A percentile compares a stretch with the other conserved stretches of the same genome.
Conservation (phyloP, 768 basidiomycete genomes). For the Tephrocybe sp. region DNA sequence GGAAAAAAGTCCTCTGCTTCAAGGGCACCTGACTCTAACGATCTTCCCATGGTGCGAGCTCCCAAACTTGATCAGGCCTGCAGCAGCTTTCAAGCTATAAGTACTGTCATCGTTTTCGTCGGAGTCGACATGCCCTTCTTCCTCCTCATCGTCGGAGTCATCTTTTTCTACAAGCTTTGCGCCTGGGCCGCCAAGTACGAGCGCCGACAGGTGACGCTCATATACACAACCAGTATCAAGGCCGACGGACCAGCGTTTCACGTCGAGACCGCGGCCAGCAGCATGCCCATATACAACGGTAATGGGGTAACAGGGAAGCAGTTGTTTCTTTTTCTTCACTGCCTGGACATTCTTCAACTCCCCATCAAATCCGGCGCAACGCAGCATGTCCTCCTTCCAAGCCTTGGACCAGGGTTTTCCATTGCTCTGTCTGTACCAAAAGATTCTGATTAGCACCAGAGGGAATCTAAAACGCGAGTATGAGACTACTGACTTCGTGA, state of each 20-base stretch:
- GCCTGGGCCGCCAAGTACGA: conserved; percentile 48
- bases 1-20: not conserved
- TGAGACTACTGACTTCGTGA: conserved; percentile 39
- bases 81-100: conserved; percentile 6
- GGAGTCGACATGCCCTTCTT: conserved; percentile 14
- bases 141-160: conserved; percentile 16
- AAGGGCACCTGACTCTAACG: conserved; percentile 48
- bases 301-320: conserved; percentile 65
- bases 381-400: conserved; percentile 69
- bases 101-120: conserved; percentile 22
- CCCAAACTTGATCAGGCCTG: conserved; percentile 50
- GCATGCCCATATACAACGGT: conserved; percentile 89
- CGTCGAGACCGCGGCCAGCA: conserved; percentile 76
- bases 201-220: conserved; percentile 59
- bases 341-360: conserved; percentile 5
- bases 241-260: conserved; percentile 83
- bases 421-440: conserved; percentile 26
- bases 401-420: conserved; percentile 76
- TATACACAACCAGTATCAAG: conserved; percentile 88
- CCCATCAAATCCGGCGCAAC: conserved; percentile 51
- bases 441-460: not conserved
- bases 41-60: conserved; percentile 51
- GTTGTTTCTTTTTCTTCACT: conserved; percentile 21
- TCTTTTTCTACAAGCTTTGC: conserved; percentile 13
- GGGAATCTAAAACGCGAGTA: not conserved